phyloP scores from a whole-genome alignment of 306 rosid genomes.

The Begonia peltatifolia region DNA sequence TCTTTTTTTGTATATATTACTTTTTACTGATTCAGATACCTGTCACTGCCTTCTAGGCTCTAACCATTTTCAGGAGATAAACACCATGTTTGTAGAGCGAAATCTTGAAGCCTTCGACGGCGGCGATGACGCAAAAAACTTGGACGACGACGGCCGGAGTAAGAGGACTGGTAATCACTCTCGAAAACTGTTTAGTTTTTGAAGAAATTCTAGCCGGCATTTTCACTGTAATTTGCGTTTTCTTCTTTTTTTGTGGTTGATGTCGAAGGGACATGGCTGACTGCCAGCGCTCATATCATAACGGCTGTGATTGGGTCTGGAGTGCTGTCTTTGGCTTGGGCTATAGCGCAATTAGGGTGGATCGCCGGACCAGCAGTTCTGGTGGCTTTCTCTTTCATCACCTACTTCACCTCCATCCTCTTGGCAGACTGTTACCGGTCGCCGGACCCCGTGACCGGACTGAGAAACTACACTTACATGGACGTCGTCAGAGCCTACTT shows the following conservation, averaged over 20 bases:
- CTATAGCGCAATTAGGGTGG: slow-evolving; percentile 92
- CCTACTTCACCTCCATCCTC: slow-evolving; percentile 87
- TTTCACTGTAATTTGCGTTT: neutral
- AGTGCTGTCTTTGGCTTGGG: slow-evolving; percentile 88
- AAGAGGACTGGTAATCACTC: slow-evolving; percentile 52
- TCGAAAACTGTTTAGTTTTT: no score
- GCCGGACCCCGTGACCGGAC: slow-evolving; percentile 78
- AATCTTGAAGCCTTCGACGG: slow-evolving; percentile 27
- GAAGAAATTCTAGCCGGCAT: no score
- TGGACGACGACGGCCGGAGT: slow-evolving; percentile 74
- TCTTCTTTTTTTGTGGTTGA: neutral
- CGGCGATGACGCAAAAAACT: slow-evolving; percentile 29
- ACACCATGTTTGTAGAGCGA: slow-evolving; percentile 47
- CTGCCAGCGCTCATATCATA: slow-evolving; percentile 94
- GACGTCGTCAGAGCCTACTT: slow-evolving; percentile 53
- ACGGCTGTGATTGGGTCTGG: slow-evolving; percentile 98
- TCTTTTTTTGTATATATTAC: neutral
- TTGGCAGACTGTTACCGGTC: slow-evolving; percentile 76
- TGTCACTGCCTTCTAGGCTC: neutral
- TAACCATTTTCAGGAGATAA: slow-evolving; percentile 17
- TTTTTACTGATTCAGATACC: neutral
- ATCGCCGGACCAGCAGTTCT: slow-evolving; percentile 76
- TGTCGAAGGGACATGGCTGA: slow-evolving; percentile 73
- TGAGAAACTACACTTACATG: slow-evolving; percentile 80
- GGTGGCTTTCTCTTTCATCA: slow-evolving; percentile 67